These are phyloP conservation scores for Trichosporon asahii DNA, from an alignment of 1,284 basidiomycete genomes.

Conservation along the genomic window DNA sequence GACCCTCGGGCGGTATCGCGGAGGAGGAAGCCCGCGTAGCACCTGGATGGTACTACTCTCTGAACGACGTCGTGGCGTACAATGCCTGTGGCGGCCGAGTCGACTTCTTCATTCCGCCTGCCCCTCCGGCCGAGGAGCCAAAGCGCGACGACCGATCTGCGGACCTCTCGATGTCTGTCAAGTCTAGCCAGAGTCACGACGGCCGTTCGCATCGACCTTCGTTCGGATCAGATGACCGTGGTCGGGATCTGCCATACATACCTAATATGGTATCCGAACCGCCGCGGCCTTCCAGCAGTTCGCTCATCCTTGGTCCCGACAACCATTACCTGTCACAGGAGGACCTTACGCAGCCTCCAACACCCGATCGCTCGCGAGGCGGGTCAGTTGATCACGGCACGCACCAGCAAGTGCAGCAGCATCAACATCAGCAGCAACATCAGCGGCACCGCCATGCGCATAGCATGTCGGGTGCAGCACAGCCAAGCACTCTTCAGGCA, in stretches of 20 bases:
- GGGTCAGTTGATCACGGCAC: background rate
- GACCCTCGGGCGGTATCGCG: background rate
- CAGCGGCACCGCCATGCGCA: slow-evolving; percentile 4
- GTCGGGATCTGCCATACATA: background rate
- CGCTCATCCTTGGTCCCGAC: background rate
- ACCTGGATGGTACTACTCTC: slow-evolving; percentile 37
- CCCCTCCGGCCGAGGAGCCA: background rate
- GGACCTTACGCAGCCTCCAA: background rate
- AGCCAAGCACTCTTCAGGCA: background rate
- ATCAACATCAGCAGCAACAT: background rate
- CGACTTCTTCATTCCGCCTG: slow-evolving; percentile 46
- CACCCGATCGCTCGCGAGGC: background rate
- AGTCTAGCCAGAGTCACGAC: background rate
- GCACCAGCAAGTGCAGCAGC: background rate
- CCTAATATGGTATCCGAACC: background rate
- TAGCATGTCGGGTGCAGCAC: slow-evolving; percentile 12
- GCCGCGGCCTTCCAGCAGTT: background rate
- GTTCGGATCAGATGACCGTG: slow-evolving; percentile 6
- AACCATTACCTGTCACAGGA: background rate
- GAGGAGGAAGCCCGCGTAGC: slow-evolving; percentile 9
- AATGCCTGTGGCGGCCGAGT: slow-evolving; percentile 35
- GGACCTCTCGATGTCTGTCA: background rate
- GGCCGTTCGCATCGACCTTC: slow-evolving; percentile 1
- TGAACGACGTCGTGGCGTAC: slow-evolving; percentile 41
- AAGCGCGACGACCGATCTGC: background rate